Evolutionary conservation across 2,329 filamentous ascomycete species (phyloP).

Genomic region (Cercospora nicotianae): DNA sequence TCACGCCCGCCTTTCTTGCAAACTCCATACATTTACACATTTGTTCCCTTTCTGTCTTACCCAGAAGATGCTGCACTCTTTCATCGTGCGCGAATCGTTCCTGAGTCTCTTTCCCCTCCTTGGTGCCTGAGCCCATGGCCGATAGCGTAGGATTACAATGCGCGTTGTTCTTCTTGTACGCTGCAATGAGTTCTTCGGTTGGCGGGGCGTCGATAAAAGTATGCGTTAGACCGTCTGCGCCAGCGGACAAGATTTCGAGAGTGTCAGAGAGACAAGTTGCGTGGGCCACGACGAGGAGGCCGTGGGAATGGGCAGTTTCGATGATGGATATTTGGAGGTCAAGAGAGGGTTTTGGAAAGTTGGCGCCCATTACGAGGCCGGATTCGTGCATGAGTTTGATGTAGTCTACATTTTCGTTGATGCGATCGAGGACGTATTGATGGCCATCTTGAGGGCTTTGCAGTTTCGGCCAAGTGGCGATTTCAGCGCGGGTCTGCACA

Average conservation of each 20-base stretch:
- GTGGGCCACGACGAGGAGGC: slow-evolving; percentile 45
- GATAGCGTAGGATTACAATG: slow-evolving; percentile 48
- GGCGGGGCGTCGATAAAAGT: slow-evolving; percentile 45
- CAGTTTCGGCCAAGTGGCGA: slow-evolving; percentile 52
- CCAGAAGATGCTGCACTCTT: slow-evolving; percentile 39
- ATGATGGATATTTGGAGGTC: slow-evolving; percentile 51
- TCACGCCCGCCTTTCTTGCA: slow-evolving; percentile 34
- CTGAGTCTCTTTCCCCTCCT: slow-evolving; percentile 43
- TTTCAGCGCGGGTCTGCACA: slow-evolving; percentile 36
- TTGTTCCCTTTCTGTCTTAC: slow-evolving; percentile 37
- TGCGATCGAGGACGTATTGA: slow-evolving; percentile 45
- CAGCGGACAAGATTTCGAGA: slow-evolving; percentile 44
- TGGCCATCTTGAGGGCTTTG: slow-evolving; percentile 44
- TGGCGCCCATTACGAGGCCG: slow-evolving; percentile 37
- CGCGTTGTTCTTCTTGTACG: slow-evolving; percentile 45
- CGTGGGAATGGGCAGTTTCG: slow-evolving; percentile 41
- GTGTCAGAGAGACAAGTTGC: slow-evolving; percentile 44
- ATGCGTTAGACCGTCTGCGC: slow-evolving; percentile 49
- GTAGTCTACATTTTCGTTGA: slow-evolving; percentile 49
- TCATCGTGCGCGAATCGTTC: slow-evolving; percentile 45
- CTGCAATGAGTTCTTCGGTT: slow-evolving; percentile 43
- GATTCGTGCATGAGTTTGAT: slow-evolving; percentile 56
- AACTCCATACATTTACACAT: slow-evolving; percentile 48
- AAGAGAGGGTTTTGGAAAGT: slow-evolving; percentile 40
- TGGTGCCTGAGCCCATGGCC: slow-evolving; percentile 44